Conservation (phyloP, 129 eudicot genomes). For the Artemisia tridentata region DNA sequence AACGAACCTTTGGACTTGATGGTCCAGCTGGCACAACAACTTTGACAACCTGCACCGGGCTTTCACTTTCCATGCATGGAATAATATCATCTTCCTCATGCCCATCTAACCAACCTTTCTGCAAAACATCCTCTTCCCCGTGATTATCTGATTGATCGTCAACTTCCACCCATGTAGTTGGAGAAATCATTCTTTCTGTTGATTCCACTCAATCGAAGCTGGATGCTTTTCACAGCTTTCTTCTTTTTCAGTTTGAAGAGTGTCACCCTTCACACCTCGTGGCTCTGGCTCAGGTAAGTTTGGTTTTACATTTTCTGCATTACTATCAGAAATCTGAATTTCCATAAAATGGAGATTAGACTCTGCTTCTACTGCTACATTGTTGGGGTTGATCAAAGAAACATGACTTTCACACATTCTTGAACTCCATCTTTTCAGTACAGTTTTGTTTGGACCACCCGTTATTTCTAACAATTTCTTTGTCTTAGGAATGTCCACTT, state of each 20-base stretch:
- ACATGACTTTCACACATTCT: slow-evolving; percentile 61
- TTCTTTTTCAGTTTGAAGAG: slow-evolving; percentile 32
- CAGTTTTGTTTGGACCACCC: slow-evolving; percentile 62
- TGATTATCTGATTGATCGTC: slow-evolving; percentile 43
- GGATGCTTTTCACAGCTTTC: slow-evolving; percentile 51
- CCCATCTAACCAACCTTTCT: too few species aligned
- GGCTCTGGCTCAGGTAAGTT: slow-evolving; percentile 28
- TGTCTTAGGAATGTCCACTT: slow-evolving; percentile 30
- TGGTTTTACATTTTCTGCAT: slow-evolving; percentile 33
- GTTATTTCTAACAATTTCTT: slow-evolving; percentile 38
- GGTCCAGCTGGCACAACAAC: slow-evolving; percentile 28
- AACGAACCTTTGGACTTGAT: slow-evolving; percentile 68
- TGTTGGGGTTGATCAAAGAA: slow-evolving; percentile 19
- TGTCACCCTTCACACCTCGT: slow-evolving; percentile 17
- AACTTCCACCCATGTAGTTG: slow-evolving; percentile 85
- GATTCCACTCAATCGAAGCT: slow-evolving; percentile 77
- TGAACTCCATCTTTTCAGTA: slow-evolving; percentile 96
- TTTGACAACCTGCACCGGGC: slow-evolving; percentile 35
- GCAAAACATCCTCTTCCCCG: slow-evolving; percentile 2
- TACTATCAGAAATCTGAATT: slow-evolving; percentile 22
- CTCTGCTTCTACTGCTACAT: slow-evolving; percentile 33
- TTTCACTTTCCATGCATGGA: slow-evolving; percentile 27
- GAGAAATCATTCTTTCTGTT: slow-evolving; percentile 81
- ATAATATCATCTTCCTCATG: neutral
- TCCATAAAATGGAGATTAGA: slow-evolving; percentile 1